Evolutionary conservation across 441 rosid species (phyloP).

Genomic region (Aleurites moluccanus): DNA sequence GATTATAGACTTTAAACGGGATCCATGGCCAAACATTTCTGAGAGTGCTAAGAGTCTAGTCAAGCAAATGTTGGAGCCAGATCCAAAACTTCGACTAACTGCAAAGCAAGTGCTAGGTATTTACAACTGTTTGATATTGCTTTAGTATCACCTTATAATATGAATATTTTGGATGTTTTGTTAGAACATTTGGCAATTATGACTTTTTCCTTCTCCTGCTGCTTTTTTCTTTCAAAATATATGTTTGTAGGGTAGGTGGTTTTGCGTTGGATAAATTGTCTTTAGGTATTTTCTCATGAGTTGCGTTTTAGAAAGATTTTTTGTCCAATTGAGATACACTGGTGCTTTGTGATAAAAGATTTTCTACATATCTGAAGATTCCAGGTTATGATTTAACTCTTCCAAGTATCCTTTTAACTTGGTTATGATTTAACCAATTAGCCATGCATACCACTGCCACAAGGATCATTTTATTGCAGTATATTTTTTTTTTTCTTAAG

Average conservation of each 20-base stretch:
- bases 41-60: conserved; percentile 89
- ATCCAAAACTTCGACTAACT: conserved; percentile 84
- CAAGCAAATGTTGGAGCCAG: conserved; percentile 96
- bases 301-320: not conserved
- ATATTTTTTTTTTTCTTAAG: no score
- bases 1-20: conserved; percentile 90
- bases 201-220: not conserved
- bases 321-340: not conserved
- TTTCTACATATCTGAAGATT: not conserved
- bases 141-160: not conserved
- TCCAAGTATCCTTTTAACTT: not conserved
- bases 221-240: not conserved
- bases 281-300: not conserved
- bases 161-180: not conserved
- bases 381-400: not conserved
- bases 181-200: not conserved
- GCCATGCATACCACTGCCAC: not conserved
- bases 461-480: not conserved
- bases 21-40: conserved; percentile 98
- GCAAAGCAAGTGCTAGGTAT: conserved; percentile 97
- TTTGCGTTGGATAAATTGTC: not conserved
- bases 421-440: not conserved
- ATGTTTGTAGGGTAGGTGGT: not conserved
- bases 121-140: conserved; percentile 24
- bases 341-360: not conserved